Conservation (phyloP, 2,329 filamentous ascomycete species). For the Penicillium sp. region DNA sequence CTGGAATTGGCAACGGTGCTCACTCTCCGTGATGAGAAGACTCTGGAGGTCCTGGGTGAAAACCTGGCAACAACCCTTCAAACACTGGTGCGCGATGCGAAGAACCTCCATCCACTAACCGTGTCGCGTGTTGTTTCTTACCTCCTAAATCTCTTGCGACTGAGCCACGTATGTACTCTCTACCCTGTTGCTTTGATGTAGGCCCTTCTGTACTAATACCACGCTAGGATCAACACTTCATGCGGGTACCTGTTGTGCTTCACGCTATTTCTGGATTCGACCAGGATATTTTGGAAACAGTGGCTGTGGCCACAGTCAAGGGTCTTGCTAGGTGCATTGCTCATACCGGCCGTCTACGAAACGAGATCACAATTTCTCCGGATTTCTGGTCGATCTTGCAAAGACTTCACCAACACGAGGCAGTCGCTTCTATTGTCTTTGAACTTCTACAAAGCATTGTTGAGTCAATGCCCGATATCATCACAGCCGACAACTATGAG, state of each 20-base stretch:
- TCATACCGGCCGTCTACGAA: constrained; percentile 72
- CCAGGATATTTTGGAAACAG: constrained; percentile 70
- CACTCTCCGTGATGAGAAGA: constrained; percentile 70
- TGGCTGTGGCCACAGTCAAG: constrained; percentile 71
- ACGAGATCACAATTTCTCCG: constrained; percentile 91
- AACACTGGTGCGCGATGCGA: constrained; percentile 73
- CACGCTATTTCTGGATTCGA: constrained; percentile 88
- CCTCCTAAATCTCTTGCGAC: constrained; percentile 73
- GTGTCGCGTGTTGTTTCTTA: constrained; percentile 85
- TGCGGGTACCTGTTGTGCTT: constrained; percentile 85
- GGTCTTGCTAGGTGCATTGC: constrained; percentile 79
- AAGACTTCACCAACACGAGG: constrained; percentile 64
- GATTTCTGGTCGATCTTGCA: constrained; percentile 95
- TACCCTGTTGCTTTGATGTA: constrained; percentile 12
- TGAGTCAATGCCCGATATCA: constrained; percentile 68
- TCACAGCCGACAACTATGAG: constrained; percentile 95
- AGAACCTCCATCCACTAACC: constrained; percentile 76
- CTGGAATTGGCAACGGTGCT: constrained; percentile 85
- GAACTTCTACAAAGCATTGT: constrained; percentile 79
- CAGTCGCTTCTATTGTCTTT: constrained; percentile 76
- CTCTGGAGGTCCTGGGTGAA: constrained; percentile 71
- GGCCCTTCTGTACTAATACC: constrained; percentile 13
- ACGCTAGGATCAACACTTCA: constrained; percentile 75
- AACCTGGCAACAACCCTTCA: constrained; percentile 77
- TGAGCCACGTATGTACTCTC: constrained; percentile 68